A percentile compares a stretch with the other conserved stretches of the same genome.
These are phyloP conservation scores for Fusarium dlaminii DNA, from an alignment of 2,329 filamentous ascomycete species.

Conservation along the genomic window DNA sequence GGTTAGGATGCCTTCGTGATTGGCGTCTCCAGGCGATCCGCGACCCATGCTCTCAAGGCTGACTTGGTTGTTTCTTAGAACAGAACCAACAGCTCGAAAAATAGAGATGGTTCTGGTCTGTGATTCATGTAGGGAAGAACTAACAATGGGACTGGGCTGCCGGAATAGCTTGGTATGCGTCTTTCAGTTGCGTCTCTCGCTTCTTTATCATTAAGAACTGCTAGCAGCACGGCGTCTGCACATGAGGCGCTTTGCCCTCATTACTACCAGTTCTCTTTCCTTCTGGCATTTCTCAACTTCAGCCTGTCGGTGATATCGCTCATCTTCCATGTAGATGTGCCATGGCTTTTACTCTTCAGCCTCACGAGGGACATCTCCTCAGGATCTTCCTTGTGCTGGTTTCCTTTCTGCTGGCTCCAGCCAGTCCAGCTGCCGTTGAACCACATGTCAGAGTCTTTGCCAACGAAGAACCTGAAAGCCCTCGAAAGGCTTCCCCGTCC, in stretches of 20 bases:
- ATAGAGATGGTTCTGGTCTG: background rate
- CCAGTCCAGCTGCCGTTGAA: conserved; percentile 27
- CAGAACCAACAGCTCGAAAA: conserved; percentile 34
- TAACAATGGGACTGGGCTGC: conserved; percentile 27
- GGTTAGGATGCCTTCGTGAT: conserved; percentile 40
- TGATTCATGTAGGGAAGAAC: conserved; percentile 21
- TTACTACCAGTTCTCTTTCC: conserved; percentile 13
- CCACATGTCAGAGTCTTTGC: conserved; percentile 22
- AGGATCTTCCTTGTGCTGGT: conserved; percentile 34
- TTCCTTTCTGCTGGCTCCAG: conserved; percentile 30
- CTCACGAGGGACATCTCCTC: conserved; percentile 31
- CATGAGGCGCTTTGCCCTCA: conserved; percentile 18
- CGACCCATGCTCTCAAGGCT: conserved; percentile 25
- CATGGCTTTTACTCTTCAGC: conserved; percentile 34
- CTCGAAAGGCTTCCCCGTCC: conserved; percentile 1
- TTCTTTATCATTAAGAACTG: conserved; percentile 37
- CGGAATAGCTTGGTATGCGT: conserved; percentile 4
- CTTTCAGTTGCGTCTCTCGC: conserved; percentile 10
- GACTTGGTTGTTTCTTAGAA: conserved; percentile 30
- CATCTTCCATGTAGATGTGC: conserved; percentile 33
- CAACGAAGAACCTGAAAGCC: conserved; percentile 12
- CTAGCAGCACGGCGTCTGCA: conserved; percentile 35
- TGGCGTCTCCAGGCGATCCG: conserved; percentile 38
- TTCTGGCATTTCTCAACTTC: conserved; percentile 1
- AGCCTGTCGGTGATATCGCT: background rate